phyloP scores from a whole-genome alignment of 768 basidiomycete species.

The Rickenella mellea region DNA sequence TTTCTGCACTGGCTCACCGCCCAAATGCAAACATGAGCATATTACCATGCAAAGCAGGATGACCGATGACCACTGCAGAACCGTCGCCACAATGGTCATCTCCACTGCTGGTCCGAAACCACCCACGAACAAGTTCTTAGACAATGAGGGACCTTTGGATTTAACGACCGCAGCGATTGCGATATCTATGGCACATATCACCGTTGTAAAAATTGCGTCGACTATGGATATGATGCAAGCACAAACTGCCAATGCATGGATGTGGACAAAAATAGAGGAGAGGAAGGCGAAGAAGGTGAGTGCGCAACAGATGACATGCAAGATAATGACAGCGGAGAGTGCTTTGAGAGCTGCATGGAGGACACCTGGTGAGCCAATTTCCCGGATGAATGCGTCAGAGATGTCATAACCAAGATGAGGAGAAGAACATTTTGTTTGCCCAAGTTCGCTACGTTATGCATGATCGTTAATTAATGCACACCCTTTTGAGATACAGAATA shows the following conservation, averaged over 20 bases:
- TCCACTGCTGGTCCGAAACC: conserved; percentile 61
- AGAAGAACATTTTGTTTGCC: conserved; percentile 49
- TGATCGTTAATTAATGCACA: conserved; percentile 27
- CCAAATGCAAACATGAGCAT: conserved; percentile 64
- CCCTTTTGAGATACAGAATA: conserved; percentile 19
- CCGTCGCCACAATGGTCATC: conserved; percentile 53
- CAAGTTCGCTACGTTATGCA: no score
- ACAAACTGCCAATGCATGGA: conserved; percentile 41
- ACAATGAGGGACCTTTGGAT: conserved; percentile 29
- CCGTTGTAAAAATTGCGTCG: conserved; percentile 41
- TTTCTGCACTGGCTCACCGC: no score
- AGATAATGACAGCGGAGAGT: conserved; percentile 42
- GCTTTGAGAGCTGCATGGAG: conserved; percentile 37
- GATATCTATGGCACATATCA: conserved; percentile 54
- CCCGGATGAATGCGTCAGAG: conserved; percentile 28
- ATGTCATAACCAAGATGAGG: conserved; percentile 68
- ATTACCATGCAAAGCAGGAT: conserved; percentile 52
- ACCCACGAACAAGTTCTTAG: conserved; percentile 33
- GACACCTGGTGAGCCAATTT: conserved; percentile 36
- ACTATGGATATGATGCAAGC: conserved; percentile 52
- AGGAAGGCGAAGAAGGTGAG: conserved; percentile 45
- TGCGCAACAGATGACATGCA: conserved; percentile 59
- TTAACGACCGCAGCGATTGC: conserved; percentile 49
- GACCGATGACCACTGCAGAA: conserved; percentile 52
- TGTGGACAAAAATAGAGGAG: conserved; percentile 37